Evolutionary conservation across 2,329 filamentous ascomycete species (phyloP).

Genomic region (Trichoderma gracile): DNA sequence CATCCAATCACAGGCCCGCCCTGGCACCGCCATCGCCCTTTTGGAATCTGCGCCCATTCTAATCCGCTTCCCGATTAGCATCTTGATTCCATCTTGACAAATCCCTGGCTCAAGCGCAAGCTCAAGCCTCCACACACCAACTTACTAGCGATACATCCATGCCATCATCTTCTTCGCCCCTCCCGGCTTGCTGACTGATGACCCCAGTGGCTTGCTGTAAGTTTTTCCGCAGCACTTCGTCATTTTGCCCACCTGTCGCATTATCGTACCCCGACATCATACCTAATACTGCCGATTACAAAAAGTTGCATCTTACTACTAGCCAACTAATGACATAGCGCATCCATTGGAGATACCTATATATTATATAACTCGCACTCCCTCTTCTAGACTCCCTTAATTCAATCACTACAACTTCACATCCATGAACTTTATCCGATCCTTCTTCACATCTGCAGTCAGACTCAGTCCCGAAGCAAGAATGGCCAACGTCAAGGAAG

Average conservation of each 20-base stretch:
- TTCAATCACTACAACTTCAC: neutral
- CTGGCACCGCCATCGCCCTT: neutral
- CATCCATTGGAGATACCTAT: neutral
- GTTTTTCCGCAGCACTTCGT: neutral
- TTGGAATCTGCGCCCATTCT: neutral
- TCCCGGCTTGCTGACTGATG: constrained; percentile 10
- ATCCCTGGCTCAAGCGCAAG: neutral
- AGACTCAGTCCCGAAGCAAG: constrained; percentile 63
- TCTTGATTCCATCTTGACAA: constrained; percentile 13
- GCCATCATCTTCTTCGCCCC: neutral
- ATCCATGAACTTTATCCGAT: constrained; percentile 67
- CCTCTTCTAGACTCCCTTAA: neutral
- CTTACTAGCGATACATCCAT: too few relatives aligned
- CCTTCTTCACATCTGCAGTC: constrained; percentile 65
- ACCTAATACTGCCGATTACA: neutral
- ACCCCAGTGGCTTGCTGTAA: neutral
- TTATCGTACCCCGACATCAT: neutral
- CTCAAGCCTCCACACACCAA: too few relatives aligned
- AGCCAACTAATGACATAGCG: neutral
- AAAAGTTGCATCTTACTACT: too few relatives aligned
- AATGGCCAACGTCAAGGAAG: constrained; percentile 81
- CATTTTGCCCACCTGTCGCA: constrained; percentile 12
- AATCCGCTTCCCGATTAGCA: neutral
- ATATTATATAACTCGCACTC: neutral
- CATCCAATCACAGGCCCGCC: constrained; percentile 8